Base-by-base conservation (phyloP, 352 stramenopile species). In the Phytophthora syringae region DNA sequence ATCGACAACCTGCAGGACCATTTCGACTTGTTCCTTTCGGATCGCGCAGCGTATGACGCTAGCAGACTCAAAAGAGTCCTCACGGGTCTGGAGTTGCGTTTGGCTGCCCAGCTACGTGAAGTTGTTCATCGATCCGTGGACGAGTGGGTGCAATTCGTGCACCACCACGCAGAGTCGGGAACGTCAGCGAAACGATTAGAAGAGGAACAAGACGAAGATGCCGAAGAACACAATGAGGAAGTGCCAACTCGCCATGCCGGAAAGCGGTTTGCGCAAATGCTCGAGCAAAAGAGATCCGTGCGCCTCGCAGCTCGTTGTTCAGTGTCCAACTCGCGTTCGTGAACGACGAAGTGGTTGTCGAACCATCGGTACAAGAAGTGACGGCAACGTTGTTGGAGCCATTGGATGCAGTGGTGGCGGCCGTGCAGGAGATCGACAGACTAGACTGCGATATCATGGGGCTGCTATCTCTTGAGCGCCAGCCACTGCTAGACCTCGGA, bases 1-100 rank as follows among this genome's bases (percentile, higher is more conserved):
- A 95, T 98, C 65, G 94, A 98, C 74, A 97, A 96, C 59, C 72
- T 98, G 5, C 94, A 98, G 67, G 94, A 98, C 60, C 81, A 96
- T 59, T 98, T 90, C 56, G 92, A 98, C 52, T 94, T 98, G 60
- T 98, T 98, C 62, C 79, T 97, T 21, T 95, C 89, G 0, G 90
- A 98, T 52, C 47, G 64, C 2, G 53, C 63, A 2, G 65, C 70
- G 2, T 98, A 95, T 58, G 36, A 64, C 5, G 22, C 32, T 7
- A 86, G 81, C 39, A 71, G 67, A 11, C 74, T 98, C 6, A 76
- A 85, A 30, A 72, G 88, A 42, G 79, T 98, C 32, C 72, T 98
- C 51, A 94, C 80, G 12, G 77, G 89, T 12, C 76, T 98, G 34
- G 86, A 98, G 42, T 57, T 96, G 6, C 89, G 93, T 52, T 92